These are phyloP conservation scores for Tricholoma matsutake DNA, from an alignment of 768 basidiomycete genomes.

Conservation along the genomic window DNA sequence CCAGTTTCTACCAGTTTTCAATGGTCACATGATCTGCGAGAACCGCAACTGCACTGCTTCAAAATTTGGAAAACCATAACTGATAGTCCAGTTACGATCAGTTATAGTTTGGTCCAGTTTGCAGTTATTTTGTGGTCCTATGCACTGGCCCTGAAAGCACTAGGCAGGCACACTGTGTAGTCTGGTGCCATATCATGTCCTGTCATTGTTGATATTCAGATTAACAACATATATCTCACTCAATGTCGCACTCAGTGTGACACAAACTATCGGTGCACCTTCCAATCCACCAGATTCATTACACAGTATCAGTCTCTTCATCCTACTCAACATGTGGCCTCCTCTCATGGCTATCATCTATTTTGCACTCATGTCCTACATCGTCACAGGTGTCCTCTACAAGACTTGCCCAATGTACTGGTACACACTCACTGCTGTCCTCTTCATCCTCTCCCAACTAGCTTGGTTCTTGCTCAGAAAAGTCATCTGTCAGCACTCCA, in stretches of 20 bases:
- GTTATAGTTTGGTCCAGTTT: too few species aligned
- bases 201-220: conserved; percentile 59
- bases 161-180: too few species aligned
- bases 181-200: conserved; percentile 61
- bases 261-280: conserved; percentile 52
- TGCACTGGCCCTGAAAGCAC: too few species aligned
- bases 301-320: conserved; percentile 72
- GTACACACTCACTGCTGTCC: conserved; percentile 65
- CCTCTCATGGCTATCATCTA: conserved; percentile 52
- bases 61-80: too few species aligned
- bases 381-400: conserved; percentile 71
- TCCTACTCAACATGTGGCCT: conserved; percentile 79
- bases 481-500: conserved; percentile 74
- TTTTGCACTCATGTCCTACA: conserved; percentile 73
- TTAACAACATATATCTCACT: conserved; percentile 81
- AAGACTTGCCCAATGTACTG: conserved; percentile 81
- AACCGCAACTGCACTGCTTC: too few species aligned
- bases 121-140: too few species aligned
- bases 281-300: conserved; percentile 55
- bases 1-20: too few species aligned
- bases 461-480: conserved; percentile 79
- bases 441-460: conserved; percentile 83
- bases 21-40: too few species aligned
- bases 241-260: conserved; percentile 71
- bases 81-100: too few species aligned